phyloP scores from a whole-genome alignment of 805 yeast species.

The Cyberlindnera japonica region DNA sequence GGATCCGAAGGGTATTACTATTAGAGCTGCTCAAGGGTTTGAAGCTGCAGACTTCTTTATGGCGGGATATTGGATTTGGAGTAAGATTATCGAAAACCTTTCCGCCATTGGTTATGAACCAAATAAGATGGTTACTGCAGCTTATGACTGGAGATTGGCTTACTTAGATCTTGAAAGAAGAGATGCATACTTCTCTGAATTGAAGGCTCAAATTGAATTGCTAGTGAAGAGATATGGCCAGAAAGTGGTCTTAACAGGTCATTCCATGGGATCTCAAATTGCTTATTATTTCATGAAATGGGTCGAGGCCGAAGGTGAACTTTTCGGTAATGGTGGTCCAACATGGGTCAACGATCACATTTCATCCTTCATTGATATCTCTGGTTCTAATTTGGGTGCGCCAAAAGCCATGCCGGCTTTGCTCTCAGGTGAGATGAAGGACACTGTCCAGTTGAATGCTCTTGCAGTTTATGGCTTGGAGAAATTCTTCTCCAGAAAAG shows the following conservation, averaged over 20 bases:
- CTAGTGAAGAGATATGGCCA: constrained; percentile 48
- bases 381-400: constrained; percentile 90
- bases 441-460: constrained; percentile 90
- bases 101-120: constrained; percentile 95
- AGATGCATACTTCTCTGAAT: constrained; percentile 77
- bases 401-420: constrained; percentile 92
- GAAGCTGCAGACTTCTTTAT: constrained; percentile 96
- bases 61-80: constrained; percentile 99
- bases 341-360: constrained; percentile 84
- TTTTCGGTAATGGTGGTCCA: constrained; percentile 88
- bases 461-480: constrained; percentile 93
- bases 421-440: constrained; percentile 97
- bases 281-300: constrained; percentile 87
- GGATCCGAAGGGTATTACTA: constrained; percentile 78
- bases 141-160: constrained; percentile 95
- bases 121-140: constrained; percentile 82
- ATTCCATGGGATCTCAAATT: constrained; percentile 96
- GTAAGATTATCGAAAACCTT: constrained; percentile 86
- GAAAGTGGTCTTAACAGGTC: constrained; percentile 78
- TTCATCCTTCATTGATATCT: constrained; percentile 77
- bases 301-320: constrained; percentile 85
- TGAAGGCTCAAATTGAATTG: constrained; percentile 71
- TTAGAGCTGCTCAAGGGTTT: constrained; percentile 93
- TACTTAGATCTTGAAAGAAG: constrained; percentile 84
- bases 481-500: constrained; percentile 85